Base-by-base conservation (phyloP, 108 stramenopile species). In the Stephanodiscus triporus region DNA sequence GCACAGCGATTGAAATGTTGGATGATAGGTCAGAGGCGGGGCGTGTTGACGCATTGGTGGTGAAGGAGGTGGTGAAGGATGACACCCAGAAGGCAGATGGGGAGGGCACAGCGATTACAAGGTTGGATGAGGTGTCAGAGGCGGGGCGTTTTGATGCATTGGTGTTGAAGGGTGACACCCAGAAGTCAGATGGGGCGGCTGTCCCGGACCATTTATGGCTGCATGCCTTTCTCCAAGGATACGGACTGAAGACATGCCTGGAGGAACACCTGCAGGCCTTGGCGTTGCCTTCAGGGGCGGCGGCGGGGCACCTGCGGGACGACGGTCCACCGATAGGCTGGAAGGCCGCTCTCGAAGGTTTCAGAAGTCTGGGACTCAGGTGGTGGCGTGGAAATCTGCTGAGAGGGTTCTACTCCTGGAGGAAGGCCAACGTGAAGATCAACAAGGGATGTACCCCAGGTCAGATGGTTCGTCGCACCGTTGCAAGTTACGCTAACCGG, bases 151-250 rank as follows among this genome's bases (percentile, higher is more conserved):
- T n/a, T n/a, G n/a, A n/a, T n/a, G n/a, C n/a, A n/a, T n/a, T n/a
- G n/a, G n/a, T n/a, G n/a, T n/a, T n/a, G n/a, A 67, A 67, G 30
- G 14, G 17, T 1, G 66, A 67, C 53, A 9, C 27, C 16, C 66
- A 67, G 34, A 67, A 67, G 48, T 5, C 27, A 7, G 66, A 67
- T n/a, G 49, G 16, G 0, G 45, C 66, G 4, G 42, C 22, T 5
- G 66, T 67, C 7, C 48, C 66, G 49, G 23, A 51, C 6, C 48
- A 45, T 16, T 24, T 67, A 26, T 67, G 66, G 66, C 30, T 51
- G 8, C 16, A 14, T 6, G 51, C 51, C 27, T 67, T 49, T 14
- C 22, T 67, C 3, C 5, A 67, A 26, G 24, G 54, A 7, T 19
- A 38, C 2, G 23, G 19, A 24, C n/a, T n/a, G n/a, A n/a, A n/a